phyloP scores from a whole-genome alignment of 2,329 filamentous ascomycete genomes.

The Fusarium sp. region DNA sequence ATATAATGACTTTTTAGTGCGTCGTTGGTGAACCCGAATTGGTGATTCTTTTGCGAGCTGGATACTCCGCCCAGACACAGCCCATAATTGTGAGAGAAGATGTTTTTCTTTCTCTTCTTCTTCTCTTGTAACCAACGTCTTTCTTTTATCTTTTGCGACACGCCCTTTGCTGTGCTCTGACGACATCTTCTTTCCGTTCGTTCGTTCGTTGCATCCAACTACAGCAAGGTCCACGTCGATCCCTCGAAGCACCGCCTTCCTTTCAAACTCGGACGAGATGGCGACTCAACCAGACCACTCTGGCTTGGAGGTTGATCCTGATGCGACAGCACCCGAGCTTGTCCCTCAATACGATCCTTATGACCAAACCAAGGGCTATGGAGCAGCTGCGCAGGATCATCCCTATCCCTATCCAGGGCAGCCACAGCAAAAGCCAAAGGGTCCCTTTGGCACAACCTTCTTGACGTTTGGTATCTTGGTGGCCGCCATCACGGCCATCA shows the following conservation, averaged over 20 bases:
- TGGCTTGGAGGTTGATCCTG: neutral
- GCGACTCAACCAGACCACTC: neutral
- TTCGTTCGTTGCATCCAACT: neutral
- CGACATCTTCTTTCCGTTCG: neutral
- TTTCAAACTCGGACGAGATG: neutral
- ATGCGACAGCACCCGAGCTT: neutral
- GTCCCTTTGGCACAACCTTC: slow-evolving; percentile 4
- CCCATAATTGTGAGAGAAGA: neutral
- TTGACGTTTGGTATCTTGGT: slow-evolving; percentile 3
- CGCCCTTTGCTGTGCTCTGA: neutral
- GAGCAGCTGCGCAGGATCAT: neutral
- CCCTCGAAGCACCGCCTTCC: neutral
- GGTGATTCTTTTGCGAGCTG: neutral
- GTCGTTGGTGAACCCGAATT: neutral
- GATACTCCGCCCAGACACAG: neutral
- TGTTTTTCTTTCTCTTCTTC: neutral
- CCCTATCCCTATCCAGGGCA: neutral
- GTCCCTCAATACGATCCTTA: neutral
- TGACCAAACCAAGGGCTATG: neutral
- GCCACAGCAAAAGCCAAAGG: neutral
- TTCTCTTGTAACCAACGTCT: neutral
- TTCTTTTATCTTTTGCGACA: neutral
- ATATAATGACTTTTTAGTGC: neutral
- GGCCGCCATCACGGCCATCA: neutral
- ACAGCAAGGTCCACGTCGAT: neutral